Base-by-base conservation (phyloP, 1,284 basidiomycete genomes). In the Malassezia psittaci region DNA sequence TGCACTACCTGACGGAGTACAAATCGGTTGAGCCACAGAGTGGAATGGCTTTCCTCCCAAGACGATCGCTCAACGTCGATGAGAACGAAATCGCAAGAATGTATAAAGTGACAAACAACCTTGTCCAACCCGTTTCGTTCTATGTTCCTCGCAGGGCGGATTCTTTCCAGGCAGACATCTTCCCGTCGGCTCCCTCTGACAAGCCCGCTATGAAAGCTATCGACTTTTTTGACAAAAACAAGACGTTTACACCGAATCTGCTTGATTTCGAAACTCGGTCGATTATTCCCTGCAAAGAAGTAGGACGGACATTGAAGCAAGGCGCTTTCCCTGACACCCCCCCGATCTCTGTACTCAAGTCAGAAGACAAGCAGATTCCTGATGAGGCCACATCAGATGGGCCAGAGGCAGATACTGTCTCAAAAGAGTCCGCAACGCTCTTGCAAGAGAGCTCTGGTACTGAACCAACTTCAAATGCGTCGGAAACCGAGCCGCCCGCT, bases 1-100 rank as follows among this genome's bases (percentile, higher is more conserved):
- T 98, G 42, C 54, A 71, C 60, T 65, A 68, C 48, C 56, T 70
- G 7, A 82, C 83, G 45, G 91, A 96, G 74, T 83, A 90, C 81
- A 89, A 93, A 77, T 87, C 87, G 3, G 81, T 83, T 35, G 88
- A 91, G 55, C 91, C 93, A 37, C 88, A 96, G 77, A 87, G 91
- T 45, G 94, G 94, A 15, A 87, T 96, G 83, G 88, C 87, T 66
- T 93, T 96, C 83, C 81, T 96, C 33, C 91, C 90, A 6, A 84
- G 91, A 29, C 85, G 90, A 44, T 83, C 87, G 0, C 82, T 96
- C 63, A 88, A 83, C 69, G 85, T 91, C 16, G 78, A 82, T 36
- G 89, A 96, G 53, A 93, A 90, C 76, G 94, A 98, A 77, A 96
- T 96, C 65, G 91, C 90, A 1, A 83, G 90, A 41, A 90, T 87